Evolutionary conservation across 2,329 filamentous ascomycete genomes (phyloP), one percentile per base, ranked within the genome.

Genomic region (Neospermospora avenae): DNA sequence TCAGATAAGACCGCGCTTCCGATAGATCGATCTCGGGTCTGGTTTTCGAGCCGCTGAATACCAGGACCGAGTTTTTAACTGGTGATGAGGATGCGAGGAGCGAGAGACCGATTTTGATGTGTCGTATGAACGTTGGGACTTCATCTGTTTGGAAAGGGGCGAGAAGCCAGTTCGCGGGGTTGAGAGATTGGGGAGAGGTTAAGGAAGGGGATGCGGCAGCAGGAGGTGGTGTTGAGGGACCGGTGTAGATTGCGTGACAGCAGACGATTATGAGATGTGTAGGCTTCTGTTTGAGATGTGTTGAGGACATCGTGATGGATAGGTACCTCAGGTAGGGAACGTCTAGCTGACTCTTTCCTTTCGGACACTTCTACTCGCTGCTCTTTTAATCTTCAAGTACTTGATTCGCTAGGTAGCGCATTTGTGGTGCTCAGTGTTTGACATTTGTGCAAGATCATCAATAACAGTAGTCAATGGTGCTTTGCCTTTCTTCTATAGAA

Each of bases 171-270:
- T 64, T 84, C 81, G 64, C 91, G 84, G 73, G 96, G 92, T 45
- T 82, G 75, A n/a, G 89, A 80, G 71, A 93, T 96, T 0, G 90
- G 95, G 6, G 82, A 81, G 3, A 88, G 90, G 74, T 96, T 90
- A 59, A 87, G 87, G 20, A 96, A 92, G 70, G 93, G 71, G 89
- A 85, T 5, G 75, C 63, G 70, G 88, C 85, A 7, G 46, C 20
- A n/a, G 55, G 11, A 3, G 60, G 49, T 14, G 51, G 28, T 7
- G 75, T 74, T 2, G 79, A 77, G 0, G 85, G 84, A 25, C 86
- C 86, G 14, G 79, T 75, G 80, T 89, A 96, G 60, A 93, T 90
- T 28, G 85, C 89, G 75, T 96, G 91, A 72, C 91, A 93, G 77
- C 91, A 95, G 54, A 96, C 88, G 51, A 96, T 77, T 55, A 96